Evolutionary conservation across 78 protist species (phyloP).

Genomic region (Diacronema lutheri): DNA sequence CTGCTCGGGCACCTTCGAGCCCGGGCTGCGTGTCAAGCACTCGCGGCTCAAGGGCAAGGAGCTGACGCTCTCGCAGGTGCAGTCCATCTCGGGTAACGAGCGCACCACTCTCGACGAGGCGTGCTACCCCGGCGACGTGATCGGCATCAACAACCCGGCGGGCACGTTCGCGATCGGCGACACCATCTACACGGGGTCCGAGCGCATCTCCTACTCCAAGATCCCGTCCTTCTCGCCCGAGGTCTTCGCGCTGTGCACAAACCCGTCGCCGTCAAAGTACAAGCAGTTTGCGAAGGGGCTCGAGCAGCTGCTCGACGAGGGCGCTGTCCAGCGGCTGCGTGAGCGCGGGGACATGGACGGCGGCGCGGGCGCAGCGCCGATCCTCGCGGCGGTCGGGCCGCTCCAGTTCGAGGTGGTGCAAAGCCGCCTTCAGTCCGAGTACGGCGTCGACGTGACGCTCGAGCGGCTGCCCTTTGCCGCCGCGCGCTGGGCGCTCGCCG

Average conservation of each 20-base stretch:
- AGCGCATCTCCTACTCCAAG: background rate
- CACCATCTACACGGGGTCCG: conserved; percentile 3
- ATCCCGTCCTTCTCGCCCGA: conserved; percentile 51
- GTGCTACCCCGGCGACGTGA: conserved; percentile 5
- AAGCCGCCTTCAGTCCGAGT: conserved; percentile 14
- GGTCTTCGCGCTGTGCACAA: conserved; percentile 5
- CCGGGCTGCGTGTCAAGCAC: conserved; percentile 32
- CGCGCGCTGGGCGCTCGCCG: conserved; percentile 23
- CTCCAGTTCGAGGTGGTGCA: conserved; percentile 28
- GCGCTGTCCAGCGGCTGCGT: conserved; percentile 27
- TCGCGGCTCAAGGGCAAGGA: background rate
- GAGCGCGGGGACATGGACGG: background rate
- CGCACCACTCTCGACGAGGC: background rate
- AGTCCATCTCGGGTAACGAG: background rate
- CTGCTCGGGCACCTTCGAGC: conserved; percentile 32
- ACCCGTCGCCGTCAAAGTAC: background rate
- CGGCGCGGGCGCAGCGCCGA: conserved; percentile 15
- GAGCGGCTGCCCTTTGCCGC: background rate
- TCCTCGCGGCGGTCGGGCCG: conserved; percentile 44
- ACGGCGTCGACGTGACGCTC: conserved; percentile 13
- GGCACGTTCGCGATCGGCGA: conserved; percentile 43
- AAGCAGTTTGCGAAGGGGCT: conserved; percentile 26
- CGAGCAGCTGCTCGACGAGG: conserved; percentile 24
- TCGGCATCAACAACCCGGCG: background rate
- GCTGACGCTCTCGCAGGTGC: background rate